Percentiles rank a stretch among this genome's conserved stretches.
These are phyloP conservation scores for Mimosa bimucronata DNA, from an alignment of 306 rosid genomes.

Conservation along the genomic window DNA sequence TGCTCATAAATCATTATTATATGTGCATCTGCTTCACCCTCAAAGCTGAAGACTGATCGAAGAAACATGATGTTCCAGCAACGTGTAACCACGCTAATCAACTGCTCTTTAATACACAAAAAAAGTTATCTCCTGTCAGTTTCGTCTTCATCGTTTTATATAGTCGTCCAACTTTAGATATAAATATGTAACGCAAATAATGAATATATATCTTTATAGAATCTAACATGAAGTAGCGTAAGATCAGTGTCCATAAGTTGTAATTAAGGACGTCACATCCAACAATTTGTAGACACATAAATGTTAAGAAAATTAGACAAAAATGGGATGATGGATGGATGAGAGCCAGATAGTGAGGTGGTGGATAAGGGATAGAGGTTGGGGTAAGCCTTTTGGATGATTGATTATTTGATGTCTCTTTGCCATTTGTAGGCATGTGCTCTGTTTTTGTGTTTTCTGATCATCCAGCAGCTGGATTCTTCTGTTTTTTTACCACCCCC, in stretches of 20 bases:
- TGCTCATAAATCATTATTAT: background rate
- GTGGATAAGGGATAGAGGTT: background rate
- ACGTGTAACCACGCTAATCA: background rate
- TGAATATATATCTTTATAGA: too few relatives aligned
- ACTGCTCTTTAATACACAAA: too few relatives aligned
- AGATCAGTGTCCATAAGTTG: too few relatives aligned
- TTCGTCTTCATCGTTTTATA: too few relatives aligned
- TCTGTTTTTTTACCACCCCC: background rate
- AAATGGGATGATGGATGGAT: background rate
- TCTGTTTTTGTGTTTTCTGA: background rate
- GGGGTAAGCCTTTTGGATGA: background rate
- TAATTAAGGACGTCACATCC: too few relatives aligned
- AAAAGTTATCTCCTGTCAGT: too few relatives aligned
- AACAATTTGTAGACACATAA: background rate
- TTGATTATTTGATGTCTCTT: background rate
- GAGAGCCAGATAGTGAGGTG: background rate
- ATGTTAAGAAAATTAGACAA: background rate
- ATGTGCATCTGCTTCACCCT: background rate
- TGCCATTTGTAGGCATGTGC: background rate
- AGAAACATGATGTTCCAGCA: background rate
- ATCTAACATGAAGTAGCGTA: too few relatives aligned
- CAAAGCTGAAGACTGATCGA: background rate
- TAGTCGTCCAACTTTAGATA: too few relatives aligned
- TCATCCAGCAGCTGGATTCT: constrained; percentile 1
- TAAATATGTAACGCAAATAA: too few relatives aligned